phyloP scores from a whole-genome alignment of 257 asterid genomes.

The Solanum rostratum region DNA sequence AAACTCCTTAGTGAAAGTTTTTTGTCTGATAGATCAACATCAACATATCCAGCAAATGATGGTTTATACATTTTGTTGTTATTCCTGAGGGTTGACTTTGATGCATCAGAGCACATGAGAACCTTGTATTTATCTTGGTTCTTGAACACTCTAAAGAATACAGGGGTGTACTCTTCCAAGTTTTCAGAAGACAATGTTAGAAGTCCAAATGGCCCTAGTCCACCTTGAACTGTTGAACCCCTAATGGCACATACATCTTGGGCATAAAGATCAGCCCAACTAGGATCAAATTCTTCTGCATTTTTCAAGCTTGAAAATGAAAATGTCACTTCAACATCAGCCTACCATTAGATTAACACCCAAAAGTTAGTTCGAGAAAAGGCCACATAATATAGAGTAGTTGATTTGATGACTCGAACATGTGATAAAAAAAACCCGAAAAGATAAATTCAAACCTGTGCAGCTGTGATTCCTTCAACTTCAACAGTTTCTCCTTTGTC shows the following conservation, averaged over 20 bases:
- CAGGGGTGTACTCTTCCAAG: not conserved
- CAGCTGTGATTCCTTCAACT: not conserved
- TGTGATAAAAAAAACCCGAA: no score
- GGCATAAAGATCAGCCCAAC: not conserved
- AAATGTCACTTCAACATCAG: not conserved
- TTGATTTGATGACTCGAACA: not conserved
- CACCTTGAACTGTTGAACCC: not conserved
- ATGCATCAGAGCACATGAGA: not conserved
- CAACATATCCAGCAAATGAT: constrained; percentile 51
- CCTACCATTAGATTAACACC: not conserved
- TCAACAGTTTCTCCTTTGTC: not conserved
- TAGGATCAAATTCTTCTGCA: not conserved
- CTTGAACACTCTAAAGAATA: not conserved
- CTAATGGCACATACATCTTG: not conserved
- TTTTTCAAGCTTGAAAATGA: not conserved
- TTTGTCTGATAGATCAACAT: constrained; percentile 41
- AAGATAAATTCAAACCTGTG: not conserved
- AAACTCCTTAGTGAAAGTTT: constrained; percentile 54
- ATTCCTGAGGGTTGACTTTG: not conserved
- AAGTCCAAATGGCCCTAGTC: not conserved
- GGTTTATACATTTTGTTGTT: constrained; percentile 15
- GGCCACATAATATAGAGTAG: not conserved
- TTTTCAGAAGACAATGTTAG: not conserved
- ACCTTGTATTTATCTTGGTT: not conserved
- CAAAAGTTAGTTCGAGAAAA: not conserved